Percentiles rank a stretch among this genome's conserved stretches.
These are phyloP conservation scores for Osmanthus fragrans DNA, from an alignment of 257 asterid species.

Conservation along the genomic window DNA sequence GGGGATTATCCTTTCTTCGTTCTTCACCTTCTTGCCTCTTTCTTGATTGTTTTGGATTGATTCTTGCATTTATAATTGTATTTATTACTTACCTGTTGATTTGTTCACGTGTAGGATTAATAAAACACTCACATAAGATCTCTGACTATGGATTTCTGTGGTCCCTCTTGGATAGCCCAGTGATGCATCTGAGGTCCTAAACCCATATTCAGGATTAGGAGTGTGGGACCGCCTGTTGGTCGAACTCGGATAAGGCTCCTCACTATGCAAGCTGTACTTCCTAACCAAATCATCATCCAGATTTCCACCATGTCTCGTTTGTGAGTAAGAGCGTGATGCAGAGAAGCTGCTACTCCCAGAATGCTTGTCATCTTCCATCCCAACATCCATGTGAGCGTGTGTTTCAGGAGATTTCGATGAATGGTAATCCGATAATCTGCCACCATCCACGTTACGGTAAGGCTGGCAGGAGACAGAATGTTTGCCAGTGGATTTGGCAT, in stretches of 20 bases:
- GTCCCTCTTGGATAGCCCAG: slow-evolving; percentile 30
- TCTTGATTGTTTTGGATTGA: too few relatives aligned
- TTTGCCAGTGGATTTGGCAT: slow-evolving; percentile 25
- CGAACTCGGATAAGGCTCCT: slow-evolving; percentile 29
- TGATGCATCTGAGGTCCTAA: slow-evolving; percentile 27
- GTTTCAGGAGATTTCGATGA: slow-evolving; percentile 26
- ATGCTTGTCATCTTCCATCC: slow-evolving; percentile 34
- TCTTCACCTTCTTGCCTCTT: too few relatives aligned
- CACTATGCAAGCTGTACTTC: slow-evolving; percentile 27
- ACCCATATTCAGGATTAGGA: slow-evolving; percentile 32
- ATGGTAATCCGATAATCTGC: slow-evolving; percentile 10
- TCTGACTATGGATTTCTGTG: slow-evolving; percentile 17
- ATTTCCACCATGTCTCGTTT: slow-evolving; percentile 23
- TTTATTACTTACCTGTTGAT: too few relatives aligned
- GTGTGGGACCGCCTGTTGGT: slow-evolving; percentile 26
- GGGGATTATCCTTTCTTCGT: too few relatives aligned
- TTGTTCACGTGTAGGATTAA: too few relatives aligned
- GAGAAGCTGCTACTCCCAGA: slow-evolving; percentile 21
- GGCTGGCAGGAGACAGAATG: slow-evolving; percentile 22
- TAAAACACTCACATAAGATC: too few relatives aligned
- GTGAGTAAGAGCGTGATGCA: slow-evolving; percentile 25
- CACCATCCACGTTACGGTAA: slow-evolving; percentile 21
- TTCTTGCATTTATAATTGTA: too few relatives aligned
- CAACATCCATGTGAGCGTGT: slow-evolving; percentile 23
- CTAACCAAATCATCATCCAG: slow-evolving; percentile 27